phyloP scores from a whole-genome alignment of 2,329 filamentous ascomycete genomes.

The Exutisphaerella laricina region DNA sequence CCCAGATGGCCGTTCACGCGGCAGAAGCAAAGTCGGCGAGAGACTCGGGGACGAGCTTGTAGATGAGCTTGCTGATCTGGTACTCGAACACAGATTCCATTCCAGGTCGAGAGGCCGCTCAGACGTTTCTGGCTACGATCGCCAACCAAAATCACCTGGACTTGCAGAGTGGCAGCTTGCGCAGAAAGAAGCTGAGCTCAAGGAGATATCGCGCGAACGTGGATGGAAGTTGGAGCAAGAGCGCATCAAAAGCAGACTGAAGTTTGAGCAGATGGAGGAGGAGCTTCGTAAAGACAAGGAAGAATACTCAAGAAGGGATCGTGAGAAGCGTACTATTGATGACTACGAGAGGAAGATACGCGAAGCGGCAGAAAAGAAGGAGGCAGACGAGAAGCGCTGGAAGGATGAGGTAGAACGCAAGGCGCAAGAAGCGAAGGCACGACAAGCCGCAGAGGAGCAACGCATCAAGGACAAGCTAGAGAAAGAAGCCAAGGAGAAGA shows the following conservation, averaged over 20 bases:
- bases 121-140: conserved; percentile 21
- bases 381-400: conserved; percentile 33
- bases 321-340: conserved; percentile 24
- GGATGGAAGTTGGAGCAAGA: conserved; percentile 36
- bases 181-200: conserved; percentile 33
- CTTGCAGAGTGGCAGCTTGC: conserved; percentile 30
- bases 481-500: conserved; percentile 34
- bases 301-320: conserved; percentile 30
- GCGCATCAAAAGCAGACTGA: conserved; percentile 25
- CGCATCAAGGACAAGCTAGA: conserved; percentile 36
- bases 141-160: conserved; percentile 15
- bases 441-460: conserved; percentile 36
- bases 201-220: conserved; percentile 32
- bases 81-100: conserved; percentile 30
- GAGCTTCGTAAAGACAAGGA: conserved; percentile 28
- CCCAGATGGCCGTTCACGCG: conserved; percentile 19
- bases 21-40: conserved; percentile 17
- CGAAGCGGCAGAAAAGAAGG: conserved; percentile 35
- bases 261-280: conserved; percentile 28
- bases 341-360: conserved; percentile 28
- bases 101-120: conserved; percentile 32
- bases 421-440: conserved; percentile 35
- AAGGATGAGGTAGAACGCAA: conserved; percentile 38
- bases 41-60: conserved; percentile 26
- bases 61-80: conserved; percentile 30